Evolutionary conservation across 164 flowering plant species (phyloP).

Genomic region (Umbilicus rupestris): DNA sequence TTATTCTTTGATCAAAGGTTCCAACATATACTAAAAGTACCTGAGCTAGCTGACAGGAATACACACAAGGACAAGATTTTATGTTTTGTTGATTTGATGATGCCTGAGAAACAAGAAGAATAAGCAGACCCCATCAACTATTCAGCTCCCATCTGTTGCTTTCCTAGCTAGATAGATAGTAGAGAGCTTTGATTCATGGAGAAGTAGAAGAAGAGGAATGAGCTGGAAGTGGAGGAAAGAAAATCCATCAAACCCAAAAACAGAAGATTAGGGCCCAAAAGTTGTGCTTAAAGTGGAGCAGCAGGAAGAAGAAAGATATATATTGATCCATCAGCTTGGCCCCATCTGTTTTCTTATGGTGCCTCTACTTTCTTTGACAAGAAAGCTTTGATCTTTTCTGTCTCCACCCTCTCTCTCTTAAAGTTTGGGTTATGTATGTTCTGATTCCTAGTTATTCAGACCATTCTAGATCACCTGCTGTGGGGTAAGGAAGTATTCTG

Average conservation of each 20-base stretch:
- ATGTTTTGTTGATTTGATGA: constrained; percentile 1
- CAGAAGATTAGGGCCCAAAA: background rate
- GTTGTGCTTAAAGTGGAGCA: constrained; percentile 4
- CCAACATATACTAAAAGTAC: background rate
- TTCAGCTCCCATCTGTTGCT: background rate
- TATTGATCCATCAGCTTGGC: constrained; percentile 10
- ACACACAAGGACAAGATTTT: background rate
- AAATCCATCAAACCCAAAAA: background rate
- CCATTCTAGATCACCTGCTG: constrained; percentile 2
- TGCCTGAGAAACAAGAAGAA: background rate
- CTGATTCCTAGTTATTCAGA: constrained; percentile 11
- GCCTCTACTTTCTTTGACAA: constrained; percentile 29
- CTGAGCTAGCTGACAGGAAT: background rate
- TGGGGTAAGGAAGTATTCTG: constrained; percentile 9
- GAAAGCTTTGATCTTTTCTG: constrained; percentile 28
- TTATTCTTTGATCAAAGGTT: background rate
- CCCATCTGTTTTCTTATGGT: constrained; percentile 16
- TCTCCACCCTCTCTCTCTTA: constrained; percentile 13
- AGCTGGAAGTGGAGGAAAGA: background rate
- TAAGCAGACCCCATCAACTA: background rate
- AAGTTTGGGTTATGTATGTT: constrained; percentile 8
- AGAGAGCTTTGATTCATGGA: background rate
- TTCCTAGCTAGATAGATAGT: background rate
- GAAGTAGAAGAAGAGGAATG: background rate
- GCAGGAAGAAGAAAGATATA: background rate